Evolutionary conservation across 139 green algal genomes (phyloP), one percentile per base, ranked within the genome.

Genomic region (Trebouxia sp.): DNA sequence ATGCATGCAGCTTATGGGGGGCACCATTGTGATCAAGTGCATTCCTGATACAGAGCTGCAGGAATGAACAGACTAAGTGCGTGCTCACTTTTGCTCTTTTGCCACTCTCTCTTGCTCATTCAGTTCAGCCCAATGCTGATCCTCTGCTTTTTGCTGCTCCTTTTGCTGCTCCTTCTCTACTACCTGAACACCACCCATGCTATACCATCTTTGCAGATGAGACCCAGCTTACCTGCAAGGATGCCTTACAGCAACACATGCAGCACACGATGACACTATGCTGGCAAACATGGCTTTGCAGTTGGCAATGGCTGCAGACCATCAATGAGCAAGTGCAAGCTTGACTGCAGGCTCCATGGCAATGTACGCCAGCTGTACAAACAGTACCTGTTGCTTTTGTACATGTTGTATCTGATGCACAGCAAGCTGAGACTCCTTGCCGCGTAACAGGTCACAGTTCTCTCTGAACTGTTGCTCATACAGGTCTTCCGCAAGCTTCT

Each of bases 371-470:
- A 69, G 56, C 56, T 38, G 56, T 28, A 30, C 14, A 55, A 39
- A n/a, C 41, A 41, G 41, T 28, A 80, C 75, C 75, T 80, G 75
- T 12, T 43, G 74, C 30, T 42, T 32, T 48, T 72, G 65, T 28
- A 70, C n/a, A n/a, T 43, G 32, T 7, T 53, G 70, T 12, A 76
- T 76, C 4, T 35, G 28, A 20, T 82, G 56, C 24, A 20, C 24
- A 17, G 38, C 32, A 14, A 55, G 72, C 37, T 82, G 50, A 39
- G 58, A 80, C 30, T 87, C 62, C 10, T 65, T 43, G n/a, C 48
- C 56, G 15, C 83, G 80, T 50, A 87, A 66, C 65, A 74, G n/a
- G 37, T 87, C 83, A 62, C 83, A 87, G n/a, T 45, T 66, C 26
- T 48, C 37, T 0, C 37, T 65, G 67, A 87, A 87, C 80, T 85